These are phyloP conservation scores for Eucalyptus brandiana DNA, from an alignment of 345 rosid genomes.

Conservation along the genomic window DNA sequence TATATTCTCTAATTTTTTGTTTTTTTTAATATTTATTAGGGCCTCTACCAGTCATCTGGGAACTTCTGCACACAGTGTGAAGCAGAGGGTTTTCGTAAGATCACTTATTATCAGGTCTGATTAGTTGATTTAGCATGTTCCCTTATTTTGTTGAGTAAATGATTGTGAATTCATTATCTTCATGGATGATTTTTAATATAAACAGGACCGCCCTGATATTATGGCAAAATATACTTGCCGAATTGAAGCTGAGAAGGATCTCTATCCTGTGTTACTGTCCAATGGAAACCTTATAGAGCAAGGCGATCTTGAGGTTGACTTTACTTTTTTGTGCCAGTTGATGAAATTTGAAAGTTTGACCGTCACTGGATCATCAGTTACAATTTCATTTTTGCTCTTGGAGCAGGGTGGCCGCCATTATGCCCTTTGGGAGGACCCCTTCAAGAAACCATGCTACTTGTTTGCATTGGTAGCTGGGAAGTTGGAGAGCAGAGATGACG, in stretches of 20 bases:
- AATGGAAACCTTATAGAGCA: constrained; percentile 87
- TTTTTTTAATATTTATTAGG: constrained; percentile 23
- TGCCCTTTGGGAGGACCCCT: constrained; percentile 96
- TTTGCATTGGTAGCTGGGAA: constrained; percentile 95
- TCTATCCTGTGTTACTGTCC: constrained; percentile 81
- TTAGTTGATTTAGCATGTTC: background rate
- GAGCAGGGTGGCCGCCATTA: constrained; percentile 83
- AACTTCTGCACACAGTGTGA: constrained; percentile 98
- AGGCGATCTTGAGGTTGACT: constrained; percentile 67
- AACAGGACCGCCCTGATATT: constrained; percentile 93
- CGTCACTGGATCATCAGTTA: background rate
- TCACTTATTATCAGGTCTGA: constrained; percentile 84
- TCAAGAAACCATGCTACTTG: constrained; percentile 94
- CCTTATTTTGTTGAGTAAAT: background rate
- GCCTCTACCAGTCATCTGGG: constrained; percentile 91
- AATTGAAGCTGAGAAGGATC: constrained; percentile 81
- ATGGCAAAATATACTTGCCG: constrained; percentile 93
- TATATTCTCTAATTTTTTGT: background rate
- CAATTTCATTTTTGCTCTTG: background rate
- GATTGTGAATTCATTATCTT: background rate
- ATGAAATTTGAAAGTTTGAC: background rate
- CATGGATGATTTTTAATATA: background rate
- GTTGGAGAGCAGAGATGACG: constrained; percentile 86
- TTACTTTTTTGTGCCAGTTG: background rate
- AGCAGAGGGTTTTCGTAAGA: constrained; percentile 96